A percentile compares a stretch with the other conserved stretches of the same genome.
Conservation (phyloP, 2,329 filamentous ascomycete genomes). For the Epichloe bromicola region DNA sequence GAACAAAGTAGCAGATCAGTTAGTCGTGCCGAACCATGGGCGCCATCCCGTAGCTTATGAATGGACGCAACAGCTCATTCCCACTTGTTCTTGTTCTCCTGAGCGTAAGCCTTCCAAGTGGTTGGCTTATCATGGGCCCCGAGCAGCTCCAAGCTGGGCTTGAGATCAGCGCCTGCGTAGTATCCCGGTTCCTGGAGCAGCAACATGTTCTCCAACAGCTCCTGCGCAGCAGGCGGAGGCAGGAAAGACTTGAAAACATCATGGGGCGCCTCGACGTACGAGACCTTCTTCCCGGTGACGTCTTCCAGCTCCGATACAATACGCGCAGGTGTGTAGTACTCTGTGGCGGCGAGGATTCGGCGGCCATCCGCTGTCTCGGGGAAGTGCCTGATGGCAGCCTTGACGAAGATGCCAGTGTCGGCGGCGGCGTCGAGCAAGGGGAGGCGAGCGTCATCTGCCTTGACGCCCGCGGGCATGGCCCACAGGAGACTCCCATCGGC, state of each 20-base stretch:
- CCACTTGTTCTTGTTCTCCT: constrained; percentile 19
- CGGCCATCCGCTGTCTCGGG: constrained; percentile 22
- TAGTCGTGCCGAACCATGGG: too few species aligned
- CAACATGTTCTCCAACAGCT: constrained; percentile 30
- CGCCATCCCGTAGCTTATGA: neutral
- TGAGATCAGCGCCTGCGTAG: constrained; percentile 22
- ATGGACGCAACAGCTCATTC: neutral
- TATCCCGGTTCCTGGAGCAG: constrained; percentile 29
- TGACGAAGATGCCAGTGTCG: constrained; percentile 29
- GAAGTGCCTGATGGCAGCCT: constrained; percentile 19
- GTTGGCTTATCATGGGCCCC: constrained; percentile 22
- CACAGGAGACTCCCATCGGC: constrained; percentile 18
- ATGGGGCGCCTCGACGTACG: constrained; percentile 17
- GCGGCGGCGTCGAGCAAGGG: constrained; percentile 24
- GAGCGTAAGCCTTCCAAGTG: constrained; percentile 25
- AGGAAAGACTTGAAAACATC: constrained; percentile 25
- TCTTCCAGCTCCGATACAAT: constrained; percentile 22
- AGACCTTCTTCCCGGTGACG: constrained; percentile 20
- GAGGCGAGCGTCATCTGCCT: constrained; percentile 18
- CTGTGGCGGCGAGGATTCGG: constrained; percentile 22
- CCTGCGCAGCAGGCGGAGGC: constrained; percentile 15
- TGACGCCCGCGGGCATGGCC: constrained; percentile 13
- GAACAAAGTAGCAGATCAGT: too few species aligned
- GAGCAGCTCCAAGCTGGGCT: constrained; percentile 19
- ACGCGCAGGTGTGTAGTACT: constrained; percentile 21